Evolutionary conservation across 371 early-diverging fungal species (phyloP).

Genomic region (Gilbertella persicaria): DNA sequence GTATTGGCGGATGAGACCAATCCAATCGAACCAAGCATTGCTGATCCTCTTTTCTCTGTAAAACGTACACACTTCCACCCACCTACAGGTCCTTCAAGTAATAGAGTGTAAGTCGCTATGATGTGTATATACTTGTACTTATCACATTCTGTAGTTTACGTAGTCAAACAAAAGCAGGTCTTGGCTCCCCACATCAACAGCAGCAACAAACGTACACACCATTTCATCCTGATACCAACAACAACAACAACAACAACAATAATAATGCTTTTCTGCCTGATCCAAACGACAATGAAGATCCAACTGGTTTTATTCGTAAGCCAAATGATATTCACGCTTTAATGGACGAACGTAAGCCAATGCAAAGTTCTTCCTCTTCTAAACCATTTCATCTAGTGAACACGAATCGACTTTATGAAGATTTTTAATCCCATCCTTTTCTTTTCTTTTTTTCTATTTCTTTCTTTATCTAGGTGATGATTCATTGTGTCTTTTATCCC

Average conservation of each 20-base stretch:
- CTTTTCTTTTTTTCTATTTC: not conserved
- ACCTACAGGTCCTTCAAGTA: slow-evolving; percentile 27
- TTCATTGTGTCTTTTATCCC: too few relatives aligned
- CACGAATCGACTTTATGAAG: slow-evolving; percentile 34
- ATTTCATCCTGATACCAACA: not conserved
- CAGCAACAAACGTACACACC: slow-evolving; percentile 9
- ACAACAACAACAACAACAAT: not conserved
- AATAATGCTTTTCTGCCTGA: slow-evolving; percentile 1
- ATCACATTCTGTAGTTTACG: slow-evolving; percentile 30
- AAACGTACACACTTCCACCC: slow-evolving; percentile 30
- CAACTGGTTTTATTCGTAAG: slow-evolving; percentile 1
- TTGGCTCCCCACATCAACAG: slow-evolving; percentile 12
- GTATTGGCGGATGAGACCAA: slow-evolving; percentile 23
- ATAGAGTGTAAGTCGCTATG: slow-evolving; percentile 31
- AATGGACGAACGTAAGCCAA: slow-evolving; percentile 19
- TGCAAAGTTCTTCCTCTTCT: slow-evolving; percentile 14
- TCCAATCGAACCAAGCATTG: slow-evolving; percentile 30
- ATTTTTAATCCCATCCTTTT: slow-evolving; percentile 22
- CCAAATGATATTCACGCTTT: slow-evolving; percentile 17
- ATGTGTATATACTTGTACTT: not conserved
- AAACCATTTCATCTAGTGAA: slow-evolving; percentile 43
- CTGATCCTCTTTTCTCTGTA: slow-evolving; percentile 35
- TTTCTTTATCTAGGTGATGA: slow-evolving; percentile 1
- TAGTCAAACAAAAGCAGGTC: slow-evolving; percentile 34
- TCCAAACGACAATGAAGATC: slow-evolving; percentile 3